Percentiles rank a stretch among this genome's conserved stretches.
These are phyloP conservation scores for Yamadazyma diddensiae DNA, from an alignment of 1,139 yeast species.

Conservation along the genomic window DNA sequence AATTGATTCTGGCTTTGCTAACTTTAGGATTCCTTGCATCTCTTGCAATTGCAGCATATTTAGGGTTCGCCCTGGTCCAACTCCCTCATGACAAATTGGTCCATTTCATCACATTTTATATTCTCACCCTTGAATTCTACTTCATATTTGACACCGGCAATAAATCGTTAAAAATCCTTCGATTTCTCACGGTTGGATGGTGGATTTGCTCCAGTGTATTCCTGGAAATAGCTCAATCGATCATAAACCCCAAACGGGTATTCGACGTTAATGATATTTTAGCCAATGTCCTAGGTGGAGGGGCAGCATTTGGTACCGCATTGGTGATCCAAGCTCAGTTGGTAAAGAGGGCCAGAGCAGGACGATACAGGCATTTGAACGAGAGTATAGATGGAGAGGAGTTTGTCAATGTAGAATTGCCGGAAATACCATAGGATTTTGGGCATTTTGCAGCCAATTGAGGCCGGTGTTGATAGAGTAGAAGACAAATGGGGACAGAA, in stretches of 20 bases:
- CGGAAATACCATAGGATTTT: neutral
- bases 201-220: slow-evolving; percentile 45
- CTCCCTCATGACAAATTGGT: slow-evolving; percentile 51
- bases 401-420: slow-evolving; percentile 10
- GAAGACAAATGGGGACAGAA: too few relatives aligned
- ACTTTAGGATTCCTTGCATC: slow-evolving; percentile 27
- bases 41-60: slow-evolving; percentile 31
- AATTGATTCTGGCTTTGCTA: slow-evolving; percentile 4
- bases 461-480: too few relatives aligned
- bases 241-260: slow-evolving; percentile 42
- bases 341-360: slow-evolving; percentile 3
- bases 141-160: slow-evolving; percentile 47
- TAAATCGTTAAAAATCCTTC: slow-evolving; percentile 34
- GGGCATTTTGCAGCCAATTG: neutral
- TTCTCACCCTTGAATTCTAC: slow-evolving; percentile 53
- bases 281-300: slow-evolving; percentile 39
- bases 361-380: slow-evolving; percentile 1
- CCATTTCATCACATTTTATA: slow-evolving; percentile 49
- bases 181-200: slow-evolving; percentile 38
- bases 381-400: slow-evolving; percentile 5
- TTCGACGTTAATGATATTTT: slow-evolving; percentile 51
- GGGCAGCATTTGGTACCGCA: slow-evolving; percentile 21
- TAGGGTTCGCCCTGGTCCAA: slow-evolving; percentile 52
- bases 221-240: slow-evolving; percentile 50
- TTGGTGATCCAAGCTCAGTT: slow-evolving; percentile 4